Conservation (phyloP, 345 rosid species). For the Abelmoschus esculentus region DNA sequence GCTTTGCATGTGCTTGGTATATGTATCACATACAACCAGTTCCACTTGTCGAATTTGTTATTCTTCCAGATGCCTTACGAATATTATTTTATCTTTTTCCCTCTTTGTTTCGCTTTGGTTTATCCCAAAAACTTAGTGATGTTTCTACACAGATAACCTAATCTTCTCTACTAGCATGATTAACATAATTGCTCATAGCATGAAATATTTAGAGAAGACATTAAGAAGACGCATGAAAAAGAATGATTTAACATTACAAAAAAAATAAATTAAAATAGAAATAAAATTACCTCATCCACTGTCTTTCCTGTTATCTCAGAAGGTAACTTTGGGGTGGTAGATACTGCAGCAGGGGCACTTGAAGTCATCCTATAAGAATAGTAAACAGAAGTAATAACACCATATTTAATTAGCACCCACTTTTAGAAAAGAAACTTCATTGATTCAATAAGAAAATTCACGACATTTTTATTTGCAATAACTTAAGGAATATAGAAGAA, state of each 20-base stretch:
- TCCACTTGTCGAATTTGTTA: background rate
- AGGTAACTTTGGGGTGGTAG: conserved; percentile 64
- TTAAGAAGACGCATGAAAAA: background rate
- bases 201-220: background rate
- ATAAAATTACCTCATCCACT: conserved; percentile 81
- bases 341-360: conserved; percentile 32
- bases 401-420: too few relatives aligned
- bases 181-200: too few relatives aligned
- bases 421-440: too few relatives aligned
- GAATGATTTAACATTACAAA: background rate
- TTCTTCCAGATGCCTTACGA: background rate
- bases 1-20: background rate
- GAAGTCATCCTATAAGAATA: conserved; percentile 47
- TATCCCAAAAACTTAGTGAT: background rate
- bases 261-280: background rate
- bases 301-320: conserved; percentile 88
- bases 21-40: background rate
- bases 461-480: background rate
- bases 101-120: background rate
- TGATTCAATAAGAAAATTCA: background rate
- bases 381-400: background rate
- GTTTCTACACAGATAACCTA: too few relatives aligned
- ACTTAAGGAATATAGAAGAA: background rate
- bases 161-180: too few relatives aligned
- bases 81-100: background rate